Conservation (phyloP, 2,329 filamentous ascomycete species). For the Fusarium avenaceum region DNA sequence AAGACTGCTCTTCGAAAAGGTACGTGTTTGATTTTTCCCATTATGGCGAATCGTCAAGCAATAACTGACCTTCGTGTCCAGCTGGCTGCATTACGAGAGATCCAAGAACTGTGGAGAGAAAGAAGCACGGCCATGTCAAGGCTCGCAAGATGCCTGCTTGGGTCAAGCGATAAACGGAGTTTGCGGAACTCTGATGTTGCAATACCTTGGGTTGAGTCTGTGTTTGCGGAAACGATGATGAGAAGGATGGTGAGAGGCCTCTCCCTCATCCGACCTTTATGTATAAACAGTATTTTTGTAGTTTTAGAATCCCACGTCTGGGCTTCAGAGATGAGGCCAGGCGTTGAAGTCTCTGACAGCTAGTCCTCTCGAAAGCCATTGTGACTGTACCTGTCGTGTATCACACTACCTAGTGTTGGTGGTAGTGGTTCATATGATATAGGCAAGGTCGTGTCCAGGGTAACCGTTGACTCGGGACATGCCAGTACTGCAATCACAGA, state of each 20-base stretch:
- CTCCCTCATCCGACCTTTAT: conserved; percentile 34
- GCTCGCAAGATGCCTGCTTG: conserved; percentile 98
- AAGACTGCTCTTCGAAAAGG: conserved; percentile 90
- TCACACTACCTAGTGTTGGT: not conserved
- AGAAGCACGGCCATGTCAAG: conserved; percentile 97
- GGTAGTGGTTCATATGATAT: not conserved
- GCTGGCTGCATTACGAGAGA: conserved; percentile 95
- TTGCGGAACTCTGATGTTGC: conserved; percentile 24
- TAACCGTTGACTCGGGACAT: not conserved
- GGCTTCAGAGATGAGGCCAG: conserved; percentile 29
- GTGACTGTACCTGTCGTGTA: conserved; percentile 6
- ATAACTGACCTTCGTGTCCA: conserved; percentile 59
- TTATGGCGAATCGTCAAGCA: conserved; percentile 25
- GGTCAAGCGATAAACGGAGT: conserved; percentile 80
- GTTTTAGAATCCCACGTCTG: conserved; percentile 46
- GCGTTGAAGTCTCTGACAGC: conserved; percentile 23
- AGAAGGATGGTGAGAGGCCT: conserved; percentile 37
- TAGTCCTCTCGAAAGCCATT: conserved; percentile 8
- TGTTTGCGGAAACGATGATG: conserved; percentile 34
- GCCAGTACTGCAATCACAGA: conserved; percentile 6
- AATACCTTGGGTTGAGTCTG: conserved; percentile 32
- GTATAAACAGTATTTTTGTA: conserved; percentile 50
- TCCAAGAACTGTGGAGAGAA: conserved; percentile 92
- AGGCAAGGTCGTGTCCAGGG: not conserved
- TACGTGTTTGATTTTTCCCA: conserved; percentile 62